phyloP scores from a whole-genome alignment of 768 basidiomycete species.

The Tricholoma furcatifolium region DNA sequence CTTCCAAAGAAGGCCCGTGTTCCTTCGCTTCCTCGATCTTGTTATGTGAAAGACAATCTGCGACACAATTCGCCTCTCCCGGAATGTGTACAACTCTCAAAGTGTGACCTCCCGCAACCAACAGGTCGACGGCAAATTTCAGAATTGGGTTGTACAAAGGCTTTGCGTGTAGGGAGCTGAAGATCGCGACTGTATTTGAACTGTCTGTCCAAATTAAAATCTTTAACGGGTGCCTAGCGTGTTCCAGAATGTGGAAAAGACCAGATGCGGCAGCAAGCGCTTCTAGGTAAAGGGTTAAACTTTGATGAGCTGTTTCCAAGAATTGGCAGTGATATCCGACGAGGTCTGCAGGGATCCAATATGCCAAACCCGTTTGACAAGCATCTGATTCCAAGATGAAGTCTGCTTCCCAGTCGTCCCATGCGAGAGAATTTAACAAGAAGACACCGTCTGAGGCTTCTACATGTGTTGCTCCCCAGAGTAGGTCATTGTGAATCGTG shows the following conservation, averaged over 20 bases:
- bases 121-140: constrained; percentile 11
- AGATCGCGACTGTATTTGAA: constrained; percentile 21
- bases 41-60: constrained; percentile 20
- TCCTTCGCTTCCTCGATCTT: neutral
- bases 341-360: constrained; percentile 16
- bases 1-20: neutral
- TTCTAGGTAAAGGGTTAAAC: constrained; percentile 25
- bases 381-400: constrained; percentile 23
- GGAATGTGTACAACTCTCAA: constrained; percentile 15
- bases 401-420: constrained; percentile 15
- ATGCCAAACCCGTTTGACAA: constrained; percentile 18
- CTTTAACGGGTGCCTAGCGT: neutral
- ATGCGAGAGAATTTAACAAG: constrained; percentile 18
- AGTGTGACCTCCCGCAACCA: constrained; percentile 6
- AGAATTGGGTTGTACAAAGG: constrained; percentile 23
- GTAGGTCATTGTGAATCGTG: constrained; percentile 20
- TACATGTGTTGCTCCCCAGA: constrained; percentile 29
- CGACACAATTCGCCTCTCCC: constrained; percentile 17
- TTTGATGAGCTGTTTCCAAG: neutral
- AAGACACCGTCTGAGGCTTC: constrained; percentile 14
- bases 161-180: no score
- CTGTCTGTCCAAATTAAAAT: constrained; percentile 24
- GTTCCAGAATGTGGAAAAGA: neutral
- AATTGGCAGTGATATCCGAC: constrained; percentile 13
- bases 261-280: constrained; percentile 21